A percentile compares a stretch with the other conserved stretches of the same genome.
Conservation (phyloP, 108 stramenopile genomes). For the Cylindrotheca fusiformis region DNA sequence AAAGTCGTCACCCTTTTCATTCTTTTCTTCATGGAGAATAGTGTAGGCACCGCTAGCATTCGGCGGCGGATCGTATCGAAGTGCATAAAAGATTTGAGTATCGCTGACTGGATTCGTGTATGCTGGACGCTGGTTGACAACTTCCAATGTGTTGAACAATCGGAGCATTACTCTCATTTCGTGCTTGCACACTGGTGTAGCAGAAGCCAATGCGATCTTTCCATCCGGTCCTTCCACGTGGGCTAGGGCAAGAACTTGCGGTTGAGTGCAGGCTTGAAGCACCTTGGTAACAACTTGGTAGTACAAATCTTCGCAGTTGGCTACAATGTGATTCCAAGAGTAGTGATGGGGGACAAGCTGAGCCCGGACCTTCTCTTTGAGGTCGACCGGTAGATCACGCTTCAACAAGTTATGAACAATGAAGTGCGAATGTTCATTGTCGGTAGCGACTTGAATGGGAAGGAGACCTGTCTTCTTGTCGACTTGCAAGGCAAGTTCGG, state of each 20-base stretch:
- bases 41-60: constrained; percentile 60
- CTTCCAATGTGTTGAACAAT: constrained; percentile 90
- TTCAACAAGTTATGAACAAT: constrained; percentile 85
- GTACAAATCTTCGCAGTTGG: constrained; percentile 77
- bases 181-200: constrained; percentile 87
- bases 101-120: constrained; percentile 85
- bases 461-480: constrained; percentile 74
- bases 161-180: constrained; percentile 88
- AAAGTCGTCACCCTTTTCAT: constrained; percentile 57
- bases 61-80: constrained; percentile 83
- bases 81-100: constrained; percentile 88
- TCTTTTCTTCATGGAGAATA: constrained; percentile 72
- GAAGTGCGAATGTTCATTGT: constrained; percentile 81
- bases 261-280: constrained; percentile 84
- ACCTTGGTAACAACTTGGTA: constrained; percentile 87
- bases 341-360: constrained; percentile 81
- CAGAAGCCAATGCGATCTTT: constrained; percentile 77
- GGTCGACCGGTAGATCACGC: constrained; percentile 82
- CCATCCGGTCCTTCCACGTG: constrained; percentile 85
- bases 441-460: constrained; percentile 86
- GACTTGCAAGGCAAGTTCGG: constrained; percentile 67
- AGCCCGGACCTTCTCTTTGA: constrained; percentile 83
- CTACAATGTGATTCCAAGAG: constrained; percentile 88
- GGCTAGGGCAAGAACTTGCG: constrained; percentile 86
- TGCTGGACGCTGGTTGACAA: constrained; percentile 87